A percentile compares a stretch with the other conserved stretches of the same genome.
These are phyloP conservation scores for Magnolia changhungtana DNA, from an alignment of 164 flowering plant species.

Conservation along the genomic window DNA sequence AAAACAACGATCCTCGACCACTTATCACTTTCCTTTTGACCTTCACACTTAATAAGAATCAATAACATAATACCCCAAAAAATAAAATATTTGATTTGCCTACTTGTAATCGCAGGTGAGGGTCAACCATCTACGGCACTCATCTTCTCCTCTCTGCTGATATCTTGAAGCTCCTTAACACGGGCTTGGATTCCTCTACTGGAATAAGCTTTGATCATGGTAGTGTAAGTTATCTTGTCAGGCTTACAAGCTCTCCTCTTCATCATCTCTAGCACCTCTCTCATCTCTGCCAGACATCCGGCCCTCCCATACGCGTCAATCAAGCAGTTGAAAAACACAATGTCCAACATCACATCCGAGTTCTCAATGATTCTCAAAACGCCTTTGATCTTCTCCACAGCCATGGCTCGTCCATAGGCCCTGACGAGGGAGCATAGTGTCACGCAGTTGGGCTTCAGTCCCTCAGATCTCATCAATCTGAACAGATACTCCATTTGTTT, in stretches of 20 bases:
- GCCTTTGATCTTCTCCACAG: constrained; percentile 58
- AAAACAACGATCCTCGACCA: background rate
- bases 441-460: constrained; percentile 83
- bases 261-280: constrained; percentile 77
- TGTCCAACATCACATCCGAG: constrained; percentile 72
- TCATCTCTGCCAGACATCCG: constrained; percentile 84
- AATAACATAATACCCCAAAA: too few species aligned
- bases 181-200: constrained; percentile 51
- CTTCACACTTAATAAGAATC: too few species aligned
- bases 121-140: too few species aligned
- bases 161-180: constrained; percentile 43
- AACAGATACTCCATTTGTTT: constrained; percentile 94
- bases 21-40: background rate
- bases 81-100: too few species aligned
- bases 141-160: background rate
- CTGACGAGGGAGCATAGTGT: constrained; percentile 85
- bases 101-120: too few species aligned
- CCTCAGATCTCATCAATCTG: constrained; percentile 82
- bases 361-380: constrained; percentile 70
- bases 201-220: constrained; percentile 80
- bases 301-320: constrained; percentile 87
- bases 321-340: constrained; percentile 80
- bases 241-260: constrained; percentile 67
- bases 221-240: constrained; percentile 77
- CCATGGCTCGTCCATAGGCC: constrained; percentile 72